phyloP scores from a whole-genome alignment of 2,329 filamentous ascomycete genomes.

The Apiospora pterosperma region DNA sequence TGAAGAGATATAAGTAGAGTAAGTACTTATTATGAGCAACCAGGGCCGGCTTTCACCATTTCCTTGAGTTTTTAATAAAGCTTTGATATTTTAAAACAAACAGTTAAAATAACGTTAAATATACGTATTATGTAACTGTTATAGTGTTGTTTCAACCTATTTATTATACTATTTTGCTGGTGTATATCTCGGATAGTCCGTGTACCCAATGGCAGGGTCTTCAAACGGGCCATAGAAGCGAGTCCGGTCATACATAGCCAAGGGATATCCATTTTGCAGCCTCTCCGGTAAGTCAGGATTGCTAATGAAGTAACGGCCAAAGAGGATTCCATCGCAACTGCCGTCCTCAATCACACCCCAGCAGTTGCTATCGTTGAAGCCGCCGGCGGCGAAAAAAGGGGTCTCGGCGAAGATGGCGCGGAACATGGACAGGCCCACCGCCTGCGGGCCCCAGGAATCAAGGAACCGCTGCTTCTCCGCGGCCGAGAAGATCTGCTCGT shows the following conservation, averaged over 20 bases:
- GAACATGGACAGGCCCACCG: constrained; percentile 24
- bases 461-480: constrained; percentile 34
- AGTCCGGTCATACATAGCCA: constrained; percentile 36
- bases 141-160: background rate
- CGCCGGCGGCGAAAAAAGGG: constrained; percentile 21
- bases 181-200: constrained; percentile 23
- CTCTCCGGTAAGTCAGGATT: constrained; percentile 41
- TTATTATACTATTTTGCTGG: constrained; percentile 7
- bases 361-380: constrained; percentile 23
- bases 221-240: constrained; percentile 29
- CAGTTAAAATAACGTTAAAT: too few species aligned
- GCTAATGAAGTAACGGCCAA: constrained; percentile 40
- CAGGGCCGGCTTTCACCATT: too few species aligned
- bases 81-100: too few species aligned
- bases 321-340: constrained; percentile 33
- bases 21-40: too few species aligned
- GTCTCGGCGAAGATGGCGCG: constrained; percentile 23
- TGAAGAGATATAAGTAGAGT: too few species aligned
- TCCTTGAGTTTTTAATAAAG: too few species aligned
- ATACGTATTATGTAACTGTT: background rate
- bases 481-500: constrained; percentile 36
- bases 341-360: constrained; percentile 20
- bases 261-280: constrained; percentile 32
- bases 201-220: constrained; percentile 29
- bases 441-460: constrained; percentile 27